A percentile compares a stretch with the other conserved stretches of the same genome.
These are phyloP conservation scores for Tolypocladium ovalisporum DNA, from an alignment of 2,329 filamentous ascomycete genomes.

Conservation along the genomic window DNA sequence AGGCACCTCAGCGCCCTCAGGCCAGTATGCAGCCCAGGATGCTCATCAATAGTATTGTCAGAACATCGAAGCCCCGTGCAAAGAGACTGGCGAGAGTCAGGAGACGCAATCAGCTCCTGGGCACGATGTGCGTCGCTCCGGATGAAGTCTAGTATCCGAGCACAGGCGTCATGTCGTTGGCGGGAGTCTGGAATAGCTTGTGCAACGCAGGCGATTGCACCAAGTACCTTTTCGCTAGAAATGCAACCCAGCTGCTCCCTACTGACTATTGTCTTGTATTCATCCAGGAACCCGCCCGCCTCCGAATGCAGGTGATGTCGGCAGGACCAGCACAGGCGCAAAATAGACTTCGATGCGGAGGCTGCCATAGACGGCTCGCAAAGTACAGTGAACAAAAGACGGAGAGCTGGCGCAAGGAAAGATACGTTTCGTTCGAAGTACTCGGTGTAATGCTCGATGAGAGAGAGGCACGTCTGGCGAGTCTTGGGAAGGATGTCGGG, in stretches of 20 bases:
- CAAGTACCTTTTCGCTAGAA: conserved; percentile 62
- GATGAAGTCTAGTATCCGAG: conserved; percentile 49
- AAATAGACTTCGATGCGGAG: conserved; percentile 65
- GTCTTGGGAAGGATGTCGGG: conserved; percentile 48
- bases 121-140: conserved; percentile 38
- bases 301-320: conserved; percentile 57
- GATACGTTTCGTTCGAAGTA: conserved; percentile 64
- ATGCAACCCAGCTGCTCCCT: conserved; percentile 45
- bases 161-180: conserved; percentile 41
- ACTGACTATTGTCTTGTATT: conserved; percentile 57
- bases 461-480: conserved; percentile 55
- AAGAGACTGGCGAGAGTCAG: conserved; percentile 4
- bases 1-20: conserved; percentile 56
- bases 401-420: conserved; percentile 58
- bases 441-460: conserved; percentile 63
- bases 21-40: conserved; percentile 34
- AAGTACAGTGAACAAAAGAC: conserved; percentile 63
- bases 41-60: conserved; percentile 25
- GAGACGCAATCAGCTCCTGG: conserved; percentile 9
- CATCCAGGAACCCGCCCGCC: conserved; percentile 55
- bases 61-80: conserved; percentile 15
- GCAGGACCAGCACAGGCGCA: conserved; percentile 65
- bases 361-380: conserved; percentile 49
- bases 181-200: conserved; percentile 55
- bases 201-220: conserved; percentile 64